Conservation (phyloP, 345 rosid species). For the Gynandropsis gynandra region DNA sequence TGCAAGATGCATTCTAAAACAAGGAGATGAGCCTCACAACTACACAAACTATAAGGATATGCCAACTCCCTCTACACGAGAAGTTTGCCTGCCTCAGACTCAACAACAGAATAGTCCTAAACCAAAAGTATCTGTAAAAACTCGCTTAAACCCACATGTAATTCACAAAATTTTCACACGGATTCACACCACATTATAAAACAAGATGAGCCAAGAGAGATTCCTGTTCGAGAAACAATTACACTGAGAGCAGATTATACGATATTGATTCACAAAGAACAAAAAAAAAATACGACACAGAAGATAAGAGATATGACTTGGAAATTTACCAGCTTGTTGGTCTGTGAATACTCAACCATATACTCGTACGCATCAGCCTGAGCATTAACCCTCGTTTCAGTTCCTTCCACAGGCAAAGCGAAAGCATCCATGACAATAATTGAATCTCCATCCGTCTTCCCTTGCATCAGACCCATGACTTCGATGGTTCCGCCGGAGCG, state of each 20-base stretch:
- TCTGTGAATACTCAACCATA: conserved; percentile 97
- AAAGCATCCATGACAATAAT: conserved; percentile 99
- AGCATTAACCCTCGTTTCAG: conserved; percentile 93
- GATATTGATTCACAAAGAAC: background rate
- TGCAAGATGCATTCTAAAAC: background rate
- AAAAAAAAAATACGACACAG: background rate
- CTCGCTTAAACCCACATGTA: too few relatives aligned
- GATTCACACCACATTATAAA: background rate
- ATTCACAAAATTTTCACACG: too few relatives aligned
- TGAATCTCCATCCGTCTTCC: conserved; percentile 91
- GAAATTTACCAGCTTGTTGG: conserved; percentile 73
- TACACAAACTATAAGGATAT: too few relatives aligned
- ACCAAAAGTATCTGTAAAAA: too few relatives aligned
- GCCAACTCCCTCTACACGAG: too few relatives aligned
- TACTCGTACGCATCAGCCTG: conserved; percentile 99
- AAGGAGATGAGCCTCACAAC: too few relatives aligned
- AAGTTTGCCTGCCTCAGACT: too few relatives aligned
- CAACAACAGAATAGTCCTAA: too few relatives aligned
- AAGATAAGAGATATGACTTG: background rate
- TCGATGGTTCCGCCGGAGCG: conserved; percentile 99
- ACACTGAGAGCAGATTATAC: too few relatives aligned
- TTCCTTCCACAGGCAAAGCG: conserved; percentile 99
- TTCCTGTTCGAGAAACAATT: background rate
- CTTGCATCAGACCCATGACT: conserved; percentile 99
- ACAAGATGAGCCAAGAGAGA: background rate